These are phyloP conservation scores for Spergularia azorica DNA, from an alignment of 179 eudicot species.

Conservation along the genomic window DNA sequence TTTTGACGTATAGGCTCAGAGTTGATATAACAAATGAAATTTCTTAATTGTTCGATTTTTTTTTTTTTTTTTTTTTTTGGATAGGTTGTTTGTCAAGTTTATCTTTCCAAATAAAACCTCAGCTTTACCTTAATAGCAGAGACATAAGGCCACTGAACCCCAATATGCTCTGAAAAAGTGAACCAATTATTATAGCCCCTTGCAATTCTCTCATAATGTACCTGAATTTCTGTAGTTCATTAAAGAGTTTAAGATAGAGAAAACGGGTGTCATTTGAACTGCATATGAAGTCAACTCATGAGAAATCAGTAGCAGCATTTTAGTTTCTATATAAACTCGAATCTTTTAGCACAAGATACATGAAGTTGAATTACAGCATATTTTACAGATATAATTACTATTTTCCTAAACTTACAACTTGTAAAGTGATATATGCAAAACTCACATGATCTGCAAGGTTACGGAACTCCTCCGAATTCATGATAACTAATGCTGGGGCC, in stretches of 20 bases:
- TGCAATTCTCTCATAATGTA: slow-evolving; percentile 94
- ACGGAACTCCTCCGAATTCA: slow-evolving; percentile 78
- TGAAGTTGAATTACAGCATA: background rate
- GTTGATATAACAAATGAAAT: background rate
- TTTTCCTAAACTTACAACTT: background rate
- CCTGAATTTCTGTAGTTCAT: slow-evolving; percentile 77
- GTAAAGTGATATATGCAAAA: slow-evolving; percentile 7
- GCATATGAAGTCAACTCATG: background rate
- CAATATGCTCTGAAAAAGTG: slow-evolving; percentile 78
- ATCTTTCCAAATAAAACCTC: background rate
- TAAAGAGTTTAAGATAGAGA: slow-evolving; percentile 16
- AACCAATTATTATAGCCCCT: slow-evolving; percentile 88
- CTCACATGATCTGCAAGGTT: slow-evolving; percentile 91
- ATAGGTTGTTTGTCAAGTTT: background rate
- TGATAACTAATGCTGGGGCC: slow-evolving; percentile 85
- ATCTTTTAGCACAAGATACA: background rate
- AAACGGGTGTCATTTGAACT: slow-evolving; percentile 18
- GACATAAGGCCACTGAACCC: slow-evolving; percentile 94
- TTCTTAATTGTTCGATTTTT: background rate
- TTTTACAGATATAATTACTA: background rate
- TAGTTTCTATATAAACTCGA: background rate
- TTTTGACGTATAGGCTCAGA: background rate
- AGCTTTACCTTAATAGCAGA: slow-evolving; percentile 63
- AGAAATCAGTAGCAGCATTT: background rate
- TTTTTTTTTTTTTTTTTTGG: too few relatives aligned